Evolutionary conservation across 352 stramenopile species (phyloP).

Genomic region (Globisporangium yorkense): DNA sequence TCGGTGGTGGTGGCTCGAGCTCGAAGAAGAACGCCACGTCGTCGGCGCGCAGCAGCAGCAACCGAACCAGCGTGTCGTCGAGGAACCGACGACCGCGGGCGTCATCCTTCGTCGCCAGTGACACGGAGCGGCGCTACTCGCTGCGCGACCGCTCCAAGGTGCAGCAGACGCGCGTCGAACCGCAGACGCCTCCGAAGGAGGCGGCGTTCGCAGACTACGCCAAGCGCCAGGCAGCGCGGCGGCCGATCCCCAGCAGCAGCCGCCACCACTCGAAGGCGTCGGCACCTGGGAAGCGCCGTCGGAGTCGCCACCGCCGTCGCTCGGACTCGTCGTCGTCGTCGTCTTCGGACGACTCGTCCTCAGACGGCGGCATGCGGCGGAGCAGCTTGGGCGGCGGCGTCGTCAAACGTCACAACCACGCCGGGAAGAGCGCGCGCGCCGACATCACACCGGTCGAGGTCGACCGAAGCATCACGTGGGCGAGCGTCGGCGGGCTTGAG

Average conservation of each 20-base stretch:
- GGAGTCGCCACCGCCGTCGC: constrained; percentile 22
- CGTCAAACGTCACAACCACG: constrained; percentile 18
- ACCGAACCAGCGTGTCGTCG: not conserved
- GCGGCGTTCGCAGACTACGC: constrained; percentile 35
- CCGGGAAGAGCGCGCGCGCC: constrained; percentile 37
- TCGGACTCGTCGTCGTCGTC: constrained; percentile 38
- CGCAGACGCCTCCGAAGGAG: not conserved
- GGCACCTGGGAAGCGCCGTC: constrained; percentile 16
- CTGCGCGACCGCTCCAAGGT: constrained; percentile 71
- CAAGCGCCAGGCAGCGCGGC: constrained; percentile 34
- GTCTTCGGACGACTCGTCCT: constrained; percentile 47
- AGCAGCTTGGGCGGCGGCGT: constrained; percentile 26
- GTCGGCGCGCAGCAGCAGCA: constrained; percentile 2
- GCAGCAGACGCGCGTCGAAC: constrained; percentile 26
- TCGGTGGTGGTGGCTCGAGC: constrained; percentile 9
- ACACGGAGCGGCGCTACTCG: constrained; percentile 46
- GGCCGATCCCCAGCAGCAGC: constrained; percentile 15
- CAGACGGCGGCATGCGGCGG: constrained; percentile 62
- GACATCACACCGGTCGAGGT: constrained; percentile 84
- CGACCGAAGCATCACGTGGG: constrained; percentile 80
- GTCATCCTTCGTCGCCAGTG: constrained; percentile 17
- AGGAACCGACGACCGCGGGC: constrained; percentile 4
- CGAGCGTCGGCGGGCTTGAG: constrained; percentile 77
- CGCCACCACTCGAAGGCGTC: constrained; percentile 18
- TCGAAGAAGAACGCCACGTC: not conserved